These are phyloP conservation scores for Amanita thiersii DNA, from an alignment of 768 basidiomycete species.

Conservation along the genomic window DNA sequence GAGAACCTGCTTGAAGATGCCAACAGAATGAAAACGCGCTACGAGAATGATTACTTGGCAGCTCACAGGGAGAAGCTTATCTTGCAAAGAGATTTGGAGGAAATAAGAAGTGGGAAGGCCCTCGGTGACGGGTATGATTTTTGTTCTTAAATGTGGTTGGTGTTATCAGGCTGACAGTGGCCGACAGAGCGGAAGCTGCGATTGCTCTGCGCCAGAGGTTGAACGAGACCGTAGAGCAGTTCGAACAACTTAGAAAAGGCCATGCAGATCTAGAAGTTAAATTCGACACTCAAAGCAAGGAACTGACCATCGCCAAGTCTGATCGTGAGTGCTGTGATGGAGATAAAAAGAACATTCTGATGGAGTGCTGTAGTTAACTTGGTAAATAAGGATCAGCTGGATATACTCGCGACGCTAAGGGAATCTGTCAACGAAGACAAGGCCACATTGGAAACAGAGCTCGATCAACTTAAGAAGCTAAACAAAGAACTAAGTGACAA, in stretches of 20 bases:
- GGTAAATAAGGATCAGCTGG: conserved; percentile 89
- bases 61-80: conserved; percentile 79
- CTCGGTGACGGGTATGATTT: conserved; percentile 64
- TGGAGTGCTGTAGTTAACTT: conserved; percentile 55
- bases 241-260: conserved; percentile 61
- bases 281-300: conserved; percentile 50
- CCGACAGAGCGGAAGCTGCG: conserved; percentile 66
- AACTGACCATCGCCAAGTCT: conserved; percentile 78
- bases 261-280: conserved; percentile 67
- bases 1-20: conserved; percentile 91
- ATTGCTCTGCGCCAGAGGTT: conserved; percentile 83
- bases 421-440: conserved; percentile 90
- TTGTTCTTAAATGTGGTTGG: too few relatives aligned
- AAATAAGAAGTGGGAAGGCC: conserved; percentile 82
- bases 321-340: conserved; percentile 49
- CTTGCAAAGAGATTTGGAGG: conserved; percentile 76
- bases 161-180: not conserved
- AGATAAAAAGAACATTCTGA: not conserved
- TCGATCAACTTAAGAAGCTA: conserved; percentile 54
- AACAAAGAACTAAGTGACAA: conserved; percentile 72
- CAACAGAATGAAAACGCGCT: conserved; percentile 81
- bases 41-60: conserved; percentile 81
- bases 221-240: conserved; percentile 79
- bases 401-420: conserved; percentile 77
- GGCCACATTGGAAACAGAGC: conserved; percentile 59